A percentile compares a stretch with the other conserved stretches of the same genome.
phyloP scores from a whole-genome alignment of 371 early-diverging fungal genomes.

The Zopfochytrium polystomum region DNA sequence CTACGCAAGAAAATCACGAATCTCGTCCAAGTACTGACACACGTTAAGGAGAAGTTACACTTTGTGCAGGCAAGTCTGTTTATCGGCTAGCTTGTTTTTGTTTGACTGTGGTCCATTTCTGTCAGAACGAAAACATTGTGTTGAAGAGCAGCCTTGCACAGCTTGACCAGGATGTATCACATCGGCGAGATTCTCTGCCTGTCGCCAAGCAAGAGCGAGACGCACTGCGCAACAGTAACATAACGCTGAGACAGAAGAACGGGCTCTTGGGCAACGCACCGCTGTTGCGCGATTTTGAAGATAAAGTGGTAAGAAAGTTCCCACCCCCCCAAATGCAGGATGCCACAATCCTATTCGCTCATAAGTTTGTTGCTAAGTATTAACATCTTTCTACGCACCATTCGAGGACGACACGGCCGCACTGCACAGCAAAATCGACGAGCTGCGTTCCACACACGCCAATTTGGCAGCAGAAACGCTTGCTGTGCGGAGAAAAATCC shows the following conservation, averaged over 20 bases:
- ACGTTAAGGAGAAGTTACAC: constrained; percentile 57
- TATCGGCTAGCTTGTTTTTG: neutral
- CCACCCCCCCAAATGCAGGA: neutral
- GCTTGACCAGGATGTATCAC: constrained; percentile 43
- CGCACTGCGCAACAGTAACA: constrained; percentile 31
- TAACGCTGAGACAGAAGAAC: constrained; percentile 41
- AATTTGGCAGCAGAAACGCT: constrained; percentile 33
- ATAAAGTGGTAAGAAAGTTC: constrained; percentile 43
- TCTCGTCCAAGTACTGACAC: constrained; percentile 55
- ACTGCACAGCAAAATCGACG: constrained; percentile 29
- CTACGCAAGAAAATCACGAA: constrained; percentile 56
- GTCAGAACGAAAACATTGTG: constrained; percentile 32
- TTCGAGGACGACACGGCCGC: constrained; percentile 32
- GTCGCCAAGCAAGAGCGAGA: constrained; percentile 42
- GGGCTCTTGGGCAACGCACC: constrained; percentile 49
- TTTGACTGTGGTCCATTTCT: neutral
- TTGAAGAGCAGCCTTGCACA: constrained; percentile 28
- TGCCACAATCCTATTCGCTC: too few relatives aligned
- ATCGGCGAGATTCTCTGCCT: constrained; percentile 44
- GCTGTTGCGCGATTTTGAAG: constrained; percentile 50
- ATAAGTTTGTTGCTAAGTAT: constrained; percentile 1
- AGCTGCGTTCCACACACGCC: constrained; percentile 30
- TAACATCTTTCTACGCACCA: neutral
- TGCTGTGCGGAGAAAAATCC: constrained; percentile 34
- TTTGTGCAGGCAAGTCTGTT: constrained; percentile 37